Evolutionary conservation across 2,329 filamentous ascomycete species (phyloP), one percentile per base, ranked within the genome.

Genomic region (Thelonectria olida): DNA sequence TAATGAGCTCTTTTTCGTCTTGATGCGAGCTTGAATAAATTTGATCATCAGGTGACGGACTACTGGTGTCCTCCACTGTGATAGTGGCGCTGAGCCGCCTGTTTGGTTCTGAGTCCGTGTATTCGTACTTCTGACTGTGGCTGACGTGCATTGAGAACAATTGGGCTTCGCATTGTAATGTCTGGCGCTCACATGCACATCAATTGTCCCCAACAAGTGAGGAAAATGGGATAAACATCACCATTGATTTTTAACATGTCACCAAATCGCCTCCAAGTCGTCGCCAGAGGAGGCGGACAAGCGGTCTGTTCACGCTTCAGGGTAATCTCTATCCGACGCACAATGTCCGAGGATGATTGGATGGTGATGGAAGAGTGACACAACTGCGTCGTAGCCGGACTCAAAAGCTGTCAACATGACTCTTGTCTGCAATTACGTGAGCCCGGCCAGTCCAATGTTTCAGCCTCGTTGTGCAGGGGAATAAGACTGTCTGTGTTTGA

Each of bases 401-500:
- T 34, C 31, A 34, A 20, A 39, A n/a, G 23, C 49, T 57, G 38
- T 39, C 55, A 36, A 45, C 15, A 47, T 54, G 48, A 38, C 44
- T 31, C 47, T 27, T 12, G 20, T 39, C 36, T 50, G 44, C 23
- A 44, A 49, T 23, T 23, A 41, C 25, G 42, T 23, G 50, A n/a
- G n/a, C n/a, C 42, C 34, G 52, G 39, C 48, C 47, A 50, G 38
- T 13, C 52, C 42, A 45, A 45, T 48, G 60, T 53, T 56, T 56
- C 49, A 51, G 48, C 55, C 42, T 54, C 41, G 41, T 36, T n/a
- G 36, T 64, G 52, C 60, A 64, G 52, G 54, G 59, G 44, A n/a
- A n/a, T 45, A 54, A 22, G 39, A 39, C 49, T 39, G 19, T 45
- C 38, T 4, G 20, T 20, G 31, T 42, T 45, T 42, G 50, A 25